These are phyloP conservation scores for Teratosphaeria destructans DNA, from an alignment of 2,329 filamentous ascomycete genomes.

Conservation along the genomic window DNA sequence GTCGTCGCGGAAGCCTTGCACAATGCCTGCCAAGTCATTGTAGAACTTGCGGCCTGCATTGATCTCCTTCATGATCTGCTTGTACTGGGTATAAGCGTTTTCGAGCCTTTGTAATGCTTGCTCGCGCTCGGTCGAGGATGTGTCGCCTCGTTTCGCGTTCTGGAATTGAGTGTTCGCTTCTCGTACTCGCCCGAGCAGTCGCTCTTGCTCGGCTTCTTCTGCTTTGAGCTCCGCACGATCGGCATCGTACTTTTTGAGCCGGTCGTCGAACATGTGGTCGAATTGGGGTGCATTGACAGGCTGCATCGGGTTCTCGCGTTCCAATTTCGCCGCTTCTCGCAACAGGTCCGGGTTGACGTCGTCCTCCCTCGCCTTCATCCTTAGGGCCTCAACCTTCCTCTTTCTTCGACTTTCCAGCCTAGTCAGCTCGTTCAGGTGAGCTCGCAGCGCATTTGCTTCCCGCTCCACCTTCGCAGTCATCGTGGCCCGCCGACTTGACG, in stretches of 20 bases:
- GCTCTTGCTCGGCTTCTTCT: conserved; percentile 69
- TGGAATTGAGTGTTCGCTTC: conserved; percentile 72
- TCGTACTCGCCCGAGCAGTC: conserved; percentile 56
- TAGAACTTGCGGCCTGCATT: conserved; percentile 93
- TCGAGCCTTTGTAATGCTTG: conserved; percentile 78
- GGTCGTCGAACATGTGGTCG: conserved; percentile 77
- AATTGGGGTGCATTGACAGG: conserved; percentile 82
- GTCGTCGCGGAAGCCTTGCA: conserved; percentile 74
- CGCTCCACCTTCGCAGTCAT: conserved; percentile 73
- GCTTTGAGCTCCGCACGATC: conserved; percentile 62
- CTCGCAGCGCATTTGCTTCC: conserved; percentile 65
- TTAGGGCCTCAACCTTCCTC: conserved; percentile 67
- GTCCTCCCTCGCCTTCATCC: conserved; percentile 71
- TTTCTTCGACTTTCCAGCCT: conserved; percentile 71
- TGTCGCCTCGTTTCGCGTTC: conserved; percentile 57
- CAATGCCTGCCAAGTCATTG: conserved; percentile 85
- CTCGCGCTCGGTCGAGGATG: conserved; percentile 64
- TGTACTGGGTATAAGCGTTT: conserved; percentile 89
- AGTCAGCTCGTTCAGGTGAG: conserved; percentile 72
- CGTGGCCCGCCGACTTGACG: conserved; percentile 66
- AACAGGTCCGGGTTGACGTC: conserved; percentile 79
- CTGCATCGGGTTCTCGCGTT: conserved; percentile 76
- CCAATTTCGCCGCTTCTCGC: conserved; percentile 70
- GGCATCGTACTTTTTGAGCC: conserved; percentile 69
- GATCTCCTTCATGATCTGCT: conserved; percentile 85